Conservation (phyloP, 1,139 yeast species). For the Pichia sp. region DNA sequence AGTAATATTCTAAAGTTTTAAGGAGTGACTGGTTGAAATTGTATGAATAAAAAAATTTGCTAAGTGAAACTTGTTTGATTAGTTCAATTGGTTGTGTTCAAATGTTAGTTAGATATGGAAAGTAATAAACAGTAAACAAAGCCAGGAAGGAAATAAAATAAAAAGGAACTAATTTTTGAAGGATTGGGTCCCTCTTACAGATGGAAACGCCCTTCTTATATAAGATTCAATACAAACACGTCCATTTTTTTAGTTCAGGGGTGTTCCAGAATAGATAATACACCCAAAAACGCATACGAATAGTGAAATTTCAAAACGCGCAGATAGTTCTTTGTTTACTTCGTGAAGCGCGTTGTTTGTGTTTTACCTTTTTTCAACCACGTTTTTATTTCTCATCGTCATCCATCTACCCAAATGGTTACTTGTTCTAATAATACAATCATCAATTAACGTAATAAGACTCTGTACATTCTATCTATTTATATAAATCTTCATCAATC, state of each 20-base stretch:
- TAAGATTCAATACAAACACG: background rate
- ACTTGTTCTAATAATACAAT: background rate
- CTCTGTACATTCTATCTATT: background rate
- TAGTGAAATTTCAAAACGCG: background rate
- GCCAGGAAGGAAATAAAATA: background rate
- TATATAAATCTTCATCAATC: conserved; percentile 29
- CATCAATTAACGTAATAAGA: too few relatives aligned
- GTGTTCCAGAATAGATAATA: background rate
- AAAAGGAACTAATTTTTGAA: background rate
- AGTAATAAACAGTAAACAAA: background rate
- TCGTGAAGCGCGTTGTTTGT: background rate
- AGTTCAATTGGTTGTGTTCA: background rate
- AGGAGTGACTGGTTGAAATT: conserved; percentile 25
- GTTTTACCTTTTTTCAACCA: background rate
- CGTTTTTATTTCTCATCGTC: background rate
- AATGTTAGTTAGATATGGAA: too few relatives aligned
- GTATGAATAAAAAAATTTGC: background rate
- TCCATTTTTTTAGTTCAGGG: background rate
- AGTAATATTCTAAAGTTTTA: too few relatives aligned
- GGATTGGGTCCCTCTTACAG: background rate
- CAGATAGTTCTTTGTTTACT: conserved; percentile 12
- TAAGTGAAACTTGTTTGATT: background rate
- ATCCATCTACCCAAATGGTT: background rate
- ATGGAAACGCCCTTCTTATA: background rate
- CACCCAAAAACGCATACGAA: background rate